phyloP scores from a whole-genome alignment of 2,329 filamentous ascomycete genomes.

The Stemphylium lycopersici region DNA sequence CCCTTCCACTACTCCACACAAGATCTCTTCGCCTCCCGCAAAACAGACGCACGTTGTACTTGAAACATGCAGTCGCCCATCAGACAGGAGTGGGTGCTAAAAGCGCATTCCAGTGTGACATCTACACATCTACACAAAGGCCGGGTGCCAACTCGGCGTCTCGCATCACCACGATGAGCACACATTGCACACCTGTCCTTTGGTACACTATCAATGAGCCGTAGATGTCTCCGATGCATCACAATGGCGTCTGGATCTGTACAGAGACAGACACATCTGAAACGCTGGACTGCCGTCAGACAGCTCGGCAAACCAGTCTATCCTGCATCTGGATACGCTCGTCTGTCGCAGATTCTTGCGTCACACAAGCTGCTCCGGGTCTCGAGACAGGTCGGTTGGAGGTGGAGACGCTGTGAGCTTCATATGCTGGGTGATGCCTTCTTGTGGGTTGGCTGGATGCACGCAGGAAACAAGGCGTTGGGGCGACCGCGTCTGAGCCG shows the following conservation, averaged over 20 bases:
- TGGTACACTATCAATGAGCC: background rate
- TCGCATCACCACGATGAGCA: background rate
- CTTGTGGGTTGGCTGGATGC: constrained; percentile 4
- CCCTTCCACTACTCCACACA: no score
- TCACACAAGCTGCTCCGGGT: constrained; percentile 14
- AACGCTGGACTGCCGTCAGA: constrained; percentile 19
- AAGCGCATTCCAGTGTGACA: background rate
- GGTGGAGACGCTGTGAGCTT: constrained; percentile 23
- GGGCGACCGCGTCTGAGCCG: constrained; percentile 12
- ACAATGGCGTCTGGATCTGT: constrained; percentile 11
- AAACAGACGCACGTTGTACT: background rate
- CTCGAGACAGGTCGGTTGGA: constrained; percentile 19
- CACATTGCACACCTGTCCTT: background rate
- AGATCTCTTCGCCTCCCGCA: background rate
- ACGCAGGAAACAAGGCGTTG: background rate
- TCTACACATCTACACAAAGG: no score
- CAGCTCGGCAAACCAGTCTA: constrained; percentile 13
- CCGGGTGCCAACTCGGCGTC: no score
- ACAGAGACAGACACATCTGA: constrained; percentile 12
- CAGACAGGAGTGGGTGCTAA: no score
- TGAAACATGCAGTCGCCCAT: background rate
- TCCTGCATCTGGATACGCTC: constrained; percentile 11
- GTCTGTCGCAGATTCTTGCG: constrained; percentile 20
- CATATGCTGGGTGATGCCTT: constrained; percentile 8
- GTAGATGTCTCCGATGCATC: constrained; percentile 9